phyloP scores from a whole-genome alignment of 2,329 filamentous ascomycete species.

The Calonectria pseudoreteaudii region DNA sequence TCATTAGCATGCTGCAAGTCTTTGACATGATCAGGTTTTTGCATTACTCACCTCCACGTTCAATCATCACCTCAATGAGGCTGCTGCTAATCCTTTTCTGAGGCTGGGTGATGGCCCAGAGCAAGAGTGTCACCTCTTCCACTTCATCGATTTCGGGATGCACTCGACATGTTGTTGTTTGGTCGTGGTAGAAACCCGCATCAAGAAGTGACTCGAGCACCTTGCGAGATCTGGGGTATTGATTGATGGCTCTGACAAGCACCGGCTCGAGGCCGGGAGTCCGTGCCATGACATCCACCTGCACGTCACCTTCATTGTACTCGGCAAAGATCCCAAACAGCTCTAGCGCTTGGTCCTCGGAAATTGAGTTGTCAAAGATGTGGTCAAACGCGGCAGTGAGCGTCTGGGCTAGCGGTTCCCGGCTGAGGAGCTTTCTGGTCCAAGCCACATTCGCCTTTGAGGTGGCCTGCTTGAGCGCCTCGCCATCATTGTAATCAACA shows the following conservation, averaged over 20 bases:
- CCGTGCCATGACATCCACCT: conserved; percentile 63
- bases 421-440: conserved; percentile 61
- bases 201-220: conserved; percentile 67
- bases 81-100: conserved; percentile 71
- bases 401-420: conserved; percentile 61
- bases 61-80: conserved; percentile 69
- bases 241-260: conserved; percentile 63
- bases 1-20: conserved; percentile 26
- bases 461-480: conserved; percentile 66
- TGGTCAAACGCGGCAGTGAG: conserved; percentile 66
- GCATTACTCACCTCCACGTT: conserved; percentile 51
- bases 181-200: conserved; percentile 70
- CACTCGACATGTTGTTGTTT: conserved; percentile 57
- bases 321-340: conserved; percentile 65
- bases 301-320: conserved; percentile 58
- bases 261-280: conserved; percentile 59
- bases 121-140: conserved; percentile 68
- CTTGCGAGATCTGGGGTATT: conserved; percentile 65
- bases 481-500: conserved; percentile 64
- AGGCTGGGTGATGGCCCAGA: conserved; percentile 72
- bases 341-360: conserved; percentile 62
- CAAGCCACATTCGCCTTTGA: conserved; percentile 62
- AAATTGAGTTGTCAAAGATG: conserved; percentile 63
- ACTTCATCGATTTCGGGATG: conserved; percentile 60
- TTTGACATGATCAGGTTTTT: neutral